phyloP scores from a whole-genome alignment of 441 rosid species.

The Jatropha multifida region DNA sequence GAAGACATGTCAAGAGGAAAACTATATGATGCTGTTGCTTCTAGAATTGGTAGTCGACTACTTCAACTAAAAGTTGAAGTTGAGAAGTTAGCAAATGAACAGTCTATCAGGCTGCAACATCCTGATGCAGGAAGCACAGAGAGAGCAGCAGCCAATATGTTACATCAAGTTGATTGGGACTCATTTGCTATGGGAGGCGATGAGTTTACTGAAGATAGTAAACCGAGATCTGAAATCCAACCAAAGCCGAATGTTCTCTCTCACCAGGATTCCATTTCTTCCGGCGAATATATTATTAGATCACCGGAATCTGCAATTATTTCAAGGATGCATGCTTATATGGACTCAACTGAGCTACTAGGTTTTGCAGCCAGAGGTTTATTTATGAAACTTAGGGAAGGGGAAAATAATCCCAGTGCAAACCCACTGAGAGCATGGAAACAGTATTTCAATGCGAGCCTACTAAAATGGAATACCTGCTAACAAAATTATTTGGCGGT shows the following conservation, averaged over 20 bases:
- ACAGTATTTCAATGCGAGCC: slow-evolving; percentile 44
- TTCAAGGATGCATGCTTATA: slow-evolving; percentile 48
- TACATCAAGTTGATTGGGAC: slow-evolving; percentile 62
- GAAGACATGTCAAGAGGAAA: slow-evolving; percentile 55
- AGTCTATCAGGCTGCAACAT: slow-evolving; percentile 27
- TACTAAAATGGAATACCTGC: slow-evolving; percentile 33
- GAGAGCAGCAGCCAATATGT: slow-evolving; percentile 35
- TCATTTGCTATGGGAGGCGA: slow-evolving; percentile 47
- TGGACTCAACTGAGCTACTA: slow-evolving; percentile 62
- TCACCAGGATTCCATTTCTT: slow-evolving; percentile 15
- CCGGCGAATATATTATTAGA: slow-evolving; percentile 30
- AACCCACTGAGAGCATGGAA: slow-evolving; percentile 68
- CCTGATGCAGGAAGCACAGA: slow-evolving; percentile 24
- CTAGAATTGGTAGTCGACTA: slow-evolving; percentile 63
- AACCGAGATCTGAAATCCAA: slow-evolving; percentile 13
- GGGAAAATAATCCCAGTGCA: slow-evolving; percentile 12
- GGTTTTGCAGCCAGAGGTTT: slow-evolving; percentile 80
- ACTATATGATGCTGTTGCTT: slow-evolving; percentile 78
- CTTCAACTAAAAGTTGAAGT: slow-evolving; percentile 59
- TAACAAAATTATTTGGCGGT: background rate
- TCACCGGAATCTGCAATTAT: slow-evolving; percentile 37
- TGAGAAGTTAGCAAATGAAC: slow-evolving; percentile 58
- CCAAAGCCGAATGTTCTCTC: background rate
- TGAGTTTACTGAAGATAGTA: slow-evolving; percentile 22
- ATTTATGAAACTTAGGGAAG: slow-evolving; percentile 34